Percentiles rank a stretch among this genome's conserved stretches.
Evolutionary conservation across 75 land plant species (phyloP).

Genomic region (Picea sitchensis): DNA sequence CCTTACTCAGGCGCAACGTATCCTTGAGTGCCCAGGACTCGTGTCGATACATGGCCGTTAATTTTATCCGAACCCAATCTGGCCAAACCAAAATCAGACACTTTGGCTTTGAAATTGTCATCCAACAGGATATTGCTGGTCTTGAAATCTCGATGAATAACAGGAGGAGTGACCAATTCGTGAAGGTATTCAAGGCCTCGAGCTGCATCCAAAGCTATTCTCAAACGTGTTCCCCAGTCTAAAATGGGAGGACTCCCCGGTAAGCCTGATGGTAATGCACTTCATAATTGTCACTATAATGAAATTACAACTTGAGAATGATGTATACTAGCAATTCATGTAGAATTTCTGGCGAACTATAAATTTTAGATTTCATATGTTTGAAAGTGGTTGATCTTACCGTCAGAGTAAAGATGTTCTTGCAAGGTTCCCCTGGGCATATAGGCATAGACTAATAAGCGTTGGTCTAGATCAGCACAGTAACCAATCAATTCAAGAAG

Average conservation of each 20-base stretch:
- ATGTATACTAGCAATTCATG: no score
- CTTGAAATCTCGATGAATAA: constrained; percentile 82
- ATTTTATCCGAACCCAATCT: constrained; percentile 26
- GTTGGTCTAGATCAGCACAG: constrained; percentile 62
- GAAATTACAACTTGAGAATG: no score
- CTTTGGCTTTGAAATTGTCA: constrained; percentile 67
- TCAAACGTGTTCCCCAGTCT: constrained; percentile 70
- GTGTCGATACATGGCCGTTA: constrained; percentile 28
- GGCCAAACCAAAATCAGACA: constrained; percentile 50
- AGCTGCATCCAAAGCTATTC: constrained; percentile 75
- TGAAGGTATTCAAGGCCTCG: constrained; percentile 77
- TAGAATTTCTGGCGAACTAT: no score
- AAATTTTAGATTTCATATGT: no score
- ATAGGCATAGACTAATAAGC: constrained; percentile 72
- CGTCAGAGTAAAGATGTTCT: constrained; percentile 64
- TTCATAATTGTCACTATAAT: no score
- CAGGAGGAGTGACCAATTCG: constrained; percentile 68
- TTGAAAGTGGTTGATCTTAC: constrained; percentile 9
- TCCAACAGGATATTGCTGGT: constrained; percentile 29
- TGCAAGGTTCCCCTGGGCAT: constrained; percentile 88
- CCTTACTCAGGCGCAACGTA: constrained; percentile 34
- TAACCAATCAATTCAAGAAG: constrained; percentile 69
- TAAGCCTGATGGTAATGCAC: constrained; percentile 20
- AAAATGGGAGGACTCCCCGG: constrained; percentile 22
- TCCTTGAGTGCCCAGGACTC: constrained; percentile 30